Conservation (phyloP, 2,329 filamentous ascomycete genomes). For the Trichoderma sp. region DNA sequence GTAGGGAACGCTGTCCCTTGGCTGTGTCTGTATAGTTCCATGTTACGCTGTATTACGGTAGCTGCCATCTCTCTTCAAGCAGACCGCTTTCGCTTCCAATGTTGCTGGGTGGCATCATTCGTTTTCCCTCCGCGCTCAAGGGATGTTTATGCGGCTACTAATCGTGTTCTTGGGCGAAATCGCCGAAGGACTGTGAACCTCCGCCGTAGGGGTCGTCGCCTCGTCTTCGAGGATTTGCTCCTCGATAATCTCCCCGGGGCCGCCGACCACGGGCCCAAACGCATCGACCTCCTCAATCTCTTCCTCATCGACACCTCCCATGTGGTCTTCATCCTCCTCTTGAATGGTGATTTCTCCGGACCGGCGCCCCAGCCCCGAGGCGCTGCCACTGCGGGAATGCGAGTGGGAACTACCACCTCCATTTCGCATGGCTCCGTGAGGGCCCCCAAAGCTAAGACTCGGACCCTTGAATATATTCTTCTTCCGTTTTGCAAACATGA, state of each 20-base stretch:
- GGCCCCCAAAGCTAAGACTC: slow-evolving; percentile 58
- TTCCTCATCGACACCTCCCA: slow-evolving; percentile 46
- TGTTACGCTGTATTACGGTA: slow-evolving; percentile 16
- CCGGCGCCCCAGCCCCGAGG: slow-evolving; percentile 63
- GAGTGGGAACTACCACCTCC: slow-evolving; percentile 46
- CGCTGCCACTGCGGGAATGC: slow-evolving; percentile 62
- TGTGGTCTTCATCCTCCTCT: slow-evolving; percentile 62
- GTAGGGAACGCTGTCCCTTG: background rate
- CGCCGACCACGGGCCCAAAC: slow-evolving; percentile 55
- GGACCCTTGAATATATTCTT: slow-evolving; percentile 82
- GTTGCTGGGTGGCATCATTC: background rate
- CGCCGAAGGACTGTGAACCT: slow-evolving; percentile 11
- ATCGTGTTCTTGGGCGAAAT: slow-evolving; percentile 18
- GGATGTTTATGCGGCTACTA: background rate
- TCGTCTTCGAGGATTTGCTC: slow-evolving; percentile 52
- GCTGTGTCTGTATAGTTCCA: background rate
- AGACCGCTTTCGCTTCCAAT: background rate
- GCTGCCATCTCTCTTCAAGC: slow-evolving; percentile 7
- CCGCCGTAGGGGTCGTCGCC: slow-evolving; percentile 33
- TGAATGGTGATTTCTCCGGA: slow-evolving; percentile 76
- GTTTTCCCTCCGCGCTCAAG: background rate
- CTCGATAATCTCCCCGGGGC: slow-evolving; percentile 49
- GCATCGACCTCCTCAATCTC: slow-evolving; percentile 62
- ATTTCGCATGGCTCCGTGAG: slow-evolving; percentile 45
- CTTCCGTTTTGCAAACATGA: slow-evolving; percentile 81